These are phyloP conservation scores for Trichocladium uniseriatum DNA, from an alignment of 495 filamentous ascomycete genomes.

Conservation along the genomic window DNA sequence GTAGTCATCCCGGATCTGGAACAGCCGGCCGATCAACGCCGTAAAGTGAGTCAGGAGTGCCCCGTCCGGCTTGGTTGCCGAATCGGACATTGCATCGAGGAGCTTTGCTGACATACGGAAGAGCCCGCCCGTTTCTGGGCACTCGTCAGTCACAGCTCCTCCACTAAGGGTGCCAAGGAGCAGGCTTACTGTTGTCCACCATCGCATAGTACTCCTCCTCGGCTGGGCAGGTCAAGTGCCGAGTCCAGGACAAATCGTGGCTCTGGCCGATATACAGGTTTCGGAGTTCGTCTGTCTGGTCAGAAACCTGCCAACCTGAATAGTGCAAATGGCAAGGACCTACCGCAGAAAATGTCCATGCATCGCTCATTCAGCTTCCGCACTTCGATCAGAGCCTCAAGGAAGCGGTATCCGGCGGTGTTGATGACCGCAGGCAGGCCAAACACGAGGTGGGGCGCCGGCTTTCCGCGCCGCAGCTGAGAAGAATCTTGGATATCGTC, in stretches of 20 bases:
- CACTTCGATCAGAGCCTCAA: constrained; percentile 48
- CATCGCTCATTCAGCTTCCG: constrained; percentile 40
- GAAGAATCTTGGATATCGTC: constrained; percentile 78
- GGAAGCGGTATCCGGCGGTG: constrained; percentile 78
- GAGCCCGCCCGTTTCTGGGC: constrained; percentile 73
- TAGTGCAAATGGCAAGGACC: not conserved
- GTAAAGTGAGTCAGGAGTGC: constrained; percentile 47
- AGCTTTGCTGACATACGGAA: constrained; percentile 75
- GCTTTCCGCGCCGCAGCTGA: constrained; percentile 64
- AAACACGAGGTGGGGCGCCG: constrained; percentile 79
- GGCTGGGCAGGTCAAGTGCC: constrained; percentile 68
- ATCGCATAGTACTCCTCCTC: constrained; percentile 88
- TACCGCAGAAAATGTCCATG: constrained; percentile 4
- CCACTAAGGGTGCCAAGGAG: rapidly evolving
- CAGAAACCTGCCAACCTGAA: not conserved
- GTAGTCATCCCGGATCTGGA: constrained; percentile 86
- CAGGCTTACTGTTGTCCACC: constrained; percentile 58
- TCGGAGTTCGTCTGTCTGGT: constrained; percentile 55
- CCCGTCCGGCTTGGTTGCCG: constrained; percentile 37
- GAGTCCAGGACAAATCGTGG: constrained; percentile 84
- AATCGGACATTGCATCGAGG: constrained; percentile 62
- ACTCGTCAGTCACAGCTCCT: not conserved
- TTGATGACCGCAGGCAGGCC: constrained; percentile 84
- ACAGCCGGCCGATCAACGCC: constrained; percentile 70
- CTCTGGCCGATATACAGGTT: constrained; percentile 81